Evolutionary conservation across 2,329 filamentous ascomycete species (phyloP), one percentile per base, ranked within the genome.

Genomic region (Drechslerella dactyloides): DNA sequence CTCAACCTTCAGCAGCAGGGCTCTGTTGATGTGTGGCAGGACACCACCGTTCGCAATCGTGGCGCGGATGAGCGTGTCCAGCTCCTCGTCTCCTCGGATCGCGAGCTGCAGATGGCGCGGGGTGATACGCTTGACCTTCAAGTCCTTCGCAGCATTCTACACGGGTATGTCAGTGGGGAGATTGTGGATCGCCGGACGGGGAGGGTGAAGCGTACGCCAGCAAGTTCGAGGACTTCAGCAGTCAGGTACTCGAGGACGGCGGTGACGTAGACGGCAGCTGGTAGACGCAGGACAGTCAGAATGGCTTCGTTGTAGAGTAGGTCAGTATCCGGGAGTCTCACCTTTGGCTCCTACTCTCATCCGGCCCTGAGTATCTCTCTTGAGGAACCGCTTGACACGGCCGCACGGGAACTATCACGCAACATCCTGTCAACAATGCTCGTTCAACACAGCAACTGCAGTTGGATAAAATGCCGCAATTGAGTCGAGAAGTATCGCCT

Each of bases 41-140:
- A 99, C 94, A 89, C 94, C 94, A 84, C 94, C 94, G 77, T 96
- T 97, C n/a, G 94, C 94, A 78, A 99, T 99, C 74, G 94, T 99
- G 66, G 94, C 94, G 78, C 93, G 90, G 80, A 99, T 97, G 68
- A 99, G 85, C 23, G 93, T 97, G 81, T 99, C 94, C 77, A 99
- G 85, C 82, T 99, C 94, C 83, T 99, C 94, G 81, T 99, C 94
- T 79, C 94, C 94, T 78, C 94, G 92, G 80, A 99, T 99, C 78
- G 94, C 94, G 74, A 99, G 90, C 82, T 99, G 94, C 75, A 99
- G 84, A 82, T 99, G 94, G 81, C 94, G 93, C 64, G 94, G 94
- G 11, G 93, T 97, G 82, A 99, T 99, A 82, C 94, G 94, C 88
- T 97, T 99, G 83, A 97, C 94, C 83, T 97, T 99, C 80, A 97